Conservation (phyloP, 768 basidiomycete species). For the Albatrellus ellisii region DNA sequence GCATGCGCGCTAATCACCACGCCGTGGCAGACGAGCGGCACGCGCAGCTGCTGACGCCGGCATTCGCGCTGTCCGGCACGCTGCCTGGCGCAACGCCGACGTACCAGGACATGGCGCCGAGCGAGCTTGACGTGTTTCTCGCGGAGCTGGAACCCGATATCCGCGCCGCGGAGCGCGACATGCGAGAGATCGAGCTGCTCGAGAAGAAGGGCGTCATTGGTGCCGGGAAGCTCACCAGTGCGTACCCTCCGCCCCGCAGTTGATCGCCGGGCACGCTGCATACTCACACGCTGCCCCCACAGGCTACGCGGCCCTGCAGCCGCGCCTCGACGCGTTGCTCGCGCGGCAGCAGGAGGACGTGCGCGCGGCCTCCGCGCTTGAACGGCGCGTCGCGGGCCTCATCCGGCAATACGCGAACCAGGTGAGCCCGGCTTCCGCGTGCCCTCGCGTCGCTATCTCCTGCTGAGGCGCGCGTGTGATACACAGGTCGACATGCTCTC, state of each 20-base stretch:
- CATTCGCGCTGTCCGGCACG: conserved; percentile 62
- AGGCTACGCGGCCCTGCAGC: conserved; percentile 54
- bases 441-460: neutral
- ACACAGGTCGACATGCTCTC: conserved; percentile 66
- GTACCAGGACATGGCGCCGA: conserved; percentile 51
- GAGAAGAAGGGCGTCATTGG: conserved; percentile 59
- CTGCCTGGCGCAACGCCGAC: conserved; percentile 32
- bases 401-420: conserved; percentile 62
- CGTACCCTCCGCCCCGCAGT: neutral
- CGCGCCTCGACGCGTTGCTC: conserved; percentile 52
- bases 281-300: neutral
- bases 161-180: conserved; percentile 69
- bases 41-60: conserved; percentile 57
- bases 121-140: conserved; percentile 58
- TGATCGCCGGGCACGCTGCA: no score
- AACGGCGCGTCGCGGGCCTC: conserved; percentile 48
- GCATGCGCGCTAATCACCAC: neutral
- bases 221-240: conserved; percentile 60
- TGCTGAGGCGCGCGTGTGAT: neutral
- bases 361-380: conserved; percentile 42
- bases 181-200: conserved; percentile 62
- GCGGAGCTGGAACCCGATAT: conserved; percentile 77
- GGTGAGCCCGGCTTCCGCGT: conserved; percentile 26
- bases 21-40: conserved; percentile 53
- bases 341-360: conserved; percentile 47